These are phyloP conservation scores for Hanseniaspora valbyensis DNA, from an alignment of 805 yeast species.

Conservation along the genomic window DNA sequence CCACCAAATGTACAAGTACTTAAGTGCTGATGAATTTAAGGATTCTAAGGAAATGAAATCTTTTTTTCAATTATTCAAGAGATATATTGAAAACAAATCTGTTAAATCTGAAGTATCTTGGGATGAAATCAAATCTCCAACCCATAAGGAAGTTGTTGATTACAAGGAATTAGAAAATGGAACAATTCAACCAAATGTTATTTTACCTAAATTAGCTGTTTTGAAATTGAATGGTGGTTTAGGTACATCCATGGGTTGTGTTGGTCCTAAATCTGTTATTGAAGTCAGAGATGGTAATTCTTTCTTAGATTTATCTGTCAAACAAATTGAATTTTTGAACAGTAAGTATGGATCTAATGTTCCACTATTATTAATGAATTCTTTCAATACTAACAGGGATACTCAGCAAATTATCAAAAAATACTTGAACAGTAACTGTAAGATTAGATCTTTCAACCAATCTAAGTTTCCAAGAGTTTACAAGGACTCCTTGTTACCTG, in stretches of 20 bases:
- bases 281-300: constrained; percentile 99
- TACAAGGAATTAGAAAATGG: constrained; percentile 40
- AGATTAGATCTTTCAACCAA: constrained; percentile 93
- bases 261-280: constrained; percentile 95
- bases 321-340: constrained; percentile 93
- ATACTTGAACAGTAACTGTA: constrained; percentile 90
- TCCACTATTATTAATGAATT: constrained; percentile 93
- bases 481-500: constrained; percentile 93
- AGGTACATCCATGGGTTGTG: constrained; percentile 99
- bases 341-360: constrained; percentile 84
- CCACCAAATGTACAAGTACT: constrained; percentile 16
- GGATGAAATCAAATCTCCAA: constrained; percentile 92
- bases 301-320: constrained; percentile 85
- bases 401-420: constrained; percentile 91
- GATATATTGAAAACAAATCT: constrained; percentile 83
- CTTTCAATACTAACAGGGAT: constrained; percentile 94
- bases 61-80: constrained; percentile 83
- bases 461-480: constrained; percentile 93
- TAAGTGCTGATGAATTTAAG: constrained; percentile 51
- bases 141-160: constrained; percentile 76
- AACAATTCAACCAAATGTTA: constrained; percentile 25
- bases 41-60: constrained; percentile 69
- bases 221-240: constrained; percentile 94
- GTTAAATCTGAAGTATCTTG: constrained; percentile 68
- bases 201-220: constrained; percentile 77